Conservation (phyloP, 2,329 filamentous ascomycete genomes). For the Aspergillus melleus region DNA sequence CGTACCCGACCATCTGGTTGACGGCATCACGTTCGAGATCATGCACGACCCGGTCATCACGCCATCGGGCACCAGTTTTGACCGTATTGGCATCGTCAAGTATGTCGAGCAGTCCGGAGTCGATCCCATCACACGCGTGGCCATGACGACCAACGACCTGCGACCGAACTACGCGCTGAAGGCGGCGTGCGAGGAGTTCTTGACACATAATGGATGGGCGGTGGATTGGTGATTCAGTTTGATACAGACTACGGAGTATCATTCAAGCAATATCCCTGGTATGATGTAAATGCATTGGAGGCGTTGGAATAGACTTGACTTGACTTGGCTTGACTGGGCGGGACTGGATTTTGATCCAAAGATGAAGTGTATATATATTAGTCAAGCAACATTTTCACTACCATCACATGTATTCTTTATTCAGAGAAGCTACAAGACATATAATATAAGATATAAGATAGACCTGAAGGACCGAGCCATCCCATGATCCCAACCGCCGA, state of each 20-base stretch:
- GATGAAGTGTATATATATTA: background rate
- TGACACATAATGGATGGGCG: conserved; percentile 86
- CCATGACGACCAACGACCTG: conserved; percentile 67
- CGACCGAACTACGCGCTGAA: conserved; percentile 79
- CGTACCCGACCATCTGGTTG: conserved; percentile 51
- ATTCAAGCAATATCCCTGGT: background rate
- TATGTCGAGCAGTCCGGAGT: conserved; percentile 73
- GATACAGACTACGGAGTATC: background rate
- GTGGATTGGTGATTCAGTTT: conserved; percentile 70
- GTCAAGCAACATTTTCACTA: too few relatives aligned
- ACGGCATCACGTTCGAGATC: conserved; percentile 51
- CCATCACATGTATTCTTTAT: too few relatives aligned
- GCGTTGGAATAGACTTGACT: conserved; percentile 2
- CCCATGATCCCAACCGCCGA: background rate
- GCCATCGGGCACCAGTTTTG: conserved; percentile 86
- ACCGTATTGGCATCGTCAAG: conserved; percentile 80
- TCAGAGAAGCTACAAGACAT: too few relatives aligned
- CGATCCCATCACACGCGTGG: conserved; percentile 82
- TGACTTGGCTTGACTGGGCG: background rate
- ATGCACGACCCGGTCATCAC: conserved; percentile 55
- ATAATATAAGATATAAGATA: too few relatives aligned
- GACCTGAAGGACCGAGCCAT: background rate
- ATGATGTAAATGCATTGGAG: background rate
- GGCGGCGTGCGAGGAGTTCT: conserved; percentile 80
- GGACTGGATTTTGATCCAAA: background rate